phyloP scores from a whole-genome alignment of 2,329 filamentous ascomycete species.

The Aspergillus ochraceus region DNA sequence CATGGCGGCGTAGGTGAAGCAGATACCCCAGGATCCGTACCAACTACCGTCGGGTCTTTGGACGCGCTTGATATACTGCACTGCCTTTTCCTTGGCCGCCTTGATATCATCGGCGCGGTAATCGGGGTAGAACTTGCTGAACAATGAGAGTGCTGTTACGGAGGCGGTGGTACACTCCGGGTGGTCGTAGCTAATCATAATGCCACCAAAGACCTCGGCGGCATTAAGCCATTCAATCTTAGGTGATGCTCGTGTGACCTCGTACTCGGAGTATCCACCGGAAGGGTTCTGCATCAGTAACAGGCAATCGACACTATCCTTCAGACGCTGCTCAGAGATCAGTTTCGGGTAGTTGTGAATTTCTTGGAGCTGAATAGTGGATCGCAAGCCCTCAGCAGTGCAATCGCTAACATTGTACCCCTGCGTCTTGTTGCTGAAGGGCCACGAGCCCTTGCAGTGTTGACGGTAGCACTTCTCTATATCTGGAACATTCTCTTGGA shows the following conservation, averaged over 20 bases:
- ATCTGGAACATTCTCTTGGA: constrained; percentile 76
- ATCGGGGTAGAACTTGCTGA: constrained; percentile 75
- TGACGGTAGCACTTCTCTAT: constrained; percentile 85
- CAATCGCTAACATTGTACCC: constrained; percentile 96
- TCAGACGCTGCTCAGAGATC: constrained; percentile 74
- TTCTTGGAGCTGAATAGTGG: constrained; percentile 80
- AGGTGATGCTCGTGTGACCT: constrained; percentile 74
- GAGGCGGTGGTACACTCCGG: constrained; percentile 96
- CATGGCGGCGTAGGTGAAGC: constrained; percentile 96
- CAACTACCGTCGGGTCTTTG: constrained; percentile 85
- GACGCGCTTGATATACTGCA: constrained; percentile 77
- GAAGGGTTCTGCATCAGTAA: constrained; percentile 86
- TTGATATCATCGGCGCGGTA: constrained; percentile 78
- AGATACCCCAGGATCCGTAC: constrained; percentile 98
- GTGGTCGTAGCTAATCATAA: constrained; percentile 99
- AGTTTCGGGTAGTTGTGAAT: constrained; percentile 71
- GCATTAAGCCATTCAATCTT: constrained; percentile 86
- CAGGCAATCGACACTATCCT: constrained; percentile 86
- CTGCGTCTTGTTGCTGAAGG: constrained; percentile 88
- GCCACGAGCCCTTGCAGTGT: constrained; percentile 89
- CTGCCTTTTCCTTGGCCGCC: constrained; percentile 68
- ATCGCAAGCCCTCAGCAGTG: constrained; percentile 85
- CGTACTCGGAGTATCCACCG: constrained; percentile 88
- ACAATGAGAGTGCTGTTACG: constrained; percentile 81
- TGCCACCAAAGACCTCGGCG: constrained; percentile 91